A percentile compares a stretch with the other conserved stretches of the same genome.
Evolutionary conservation across 441 rosid species (phyloP).

Genomic region (Flueggea neowawraea): DNA sequence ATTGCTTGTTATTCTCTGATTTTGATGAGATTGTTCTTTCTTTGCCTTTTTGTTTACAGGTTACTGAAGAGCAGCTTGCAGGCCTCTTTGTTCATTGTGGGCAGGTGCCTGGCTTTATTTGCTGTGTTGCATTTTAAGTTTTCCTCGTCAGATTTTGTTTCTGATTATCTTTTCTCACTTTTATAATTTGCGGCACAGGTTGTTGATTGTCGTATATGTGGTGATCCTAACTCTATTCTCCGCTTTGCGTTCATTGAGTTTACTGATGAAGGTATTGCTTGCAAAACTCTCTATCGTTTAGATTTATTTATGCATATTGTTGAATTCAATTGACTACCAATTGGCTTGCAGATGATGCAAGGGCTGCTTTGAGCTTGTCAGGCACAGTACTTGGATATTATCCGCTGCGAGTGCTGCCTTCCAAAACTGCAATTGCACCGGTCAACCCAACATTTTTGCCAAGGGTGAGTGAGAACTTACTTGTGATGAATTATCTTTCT

Average conservation of each 20-base stretch:
- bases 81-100: constrained; percentile 80
- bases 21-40: constrained; percentile 1
- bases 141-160: constrained; percentile 10
- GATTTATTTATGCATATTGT: not conserved
- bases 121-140: not conserved
- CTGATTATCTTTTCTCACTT: constrained; percentile 4
- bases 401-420: constrained; percentile 91
- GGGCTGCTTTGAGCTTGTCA: constrained; percentile 73
- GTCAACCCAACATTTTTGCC: constrained; percentile 98
- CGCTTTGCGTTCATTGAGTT: constrained; percentile 71
- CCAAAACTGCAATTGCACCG: constrained; percentile 97
- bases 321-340: constrained; percentile 9
- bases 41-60: constrained; percentile 32
- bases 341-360: constrained; percentile 68
- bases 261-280: constrained; percentile 74
- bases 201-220: constrained; percentile 97
- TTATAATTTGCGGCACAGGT: constrained; percentile 34
- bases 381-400: constrained; percentile 91
- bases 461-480: constrained; percentile 38
- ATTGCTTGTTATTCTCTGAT: not conserved
- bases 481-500: not conserved
- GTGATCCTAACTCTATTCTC: constrained; percentile 90
- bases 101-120: constrained; percentile 45
- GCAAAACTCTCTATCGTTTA: not conserved
- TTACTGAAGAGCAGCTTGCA: constrained; percentile 97